Evolutionary conservation across 441 rosid genomes (phyloP).

Genomic region (Pelargonium citronellum): DNA sequence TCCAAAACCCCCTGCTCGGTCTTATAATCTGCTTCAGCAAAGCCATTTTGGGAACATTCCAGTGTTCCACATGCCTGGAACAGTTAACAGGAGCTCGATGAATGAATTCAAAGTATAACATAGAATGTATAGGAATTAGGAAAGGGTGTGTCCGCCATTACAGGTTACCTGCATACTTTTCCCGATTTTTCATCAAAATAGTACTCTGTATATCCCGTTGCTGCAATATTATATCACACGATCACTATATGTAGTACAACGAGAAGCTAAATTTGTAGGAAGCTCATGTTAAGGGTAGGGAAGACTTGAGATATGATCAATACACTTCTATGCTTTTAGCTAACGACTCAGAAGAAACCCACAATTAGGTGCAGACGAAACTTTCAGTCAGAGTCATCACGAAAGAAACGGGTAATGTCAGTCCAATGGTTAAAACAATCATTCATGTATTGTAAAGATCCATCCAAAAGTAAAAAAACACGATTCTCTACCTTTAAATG

Average conservation of each 20-base stretch:
- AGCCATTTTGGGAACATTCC: conserved; percentile 95
- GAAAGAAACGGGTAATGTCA: too few species aligned
- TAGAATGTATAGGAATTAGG: neutral
- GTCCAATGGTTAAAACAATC: too few species aligned
- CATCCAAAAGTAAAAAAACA: too few species aligned
- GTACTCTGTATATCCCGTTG: conserved; percentile 87
- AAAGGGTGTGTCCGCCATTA: neutral
- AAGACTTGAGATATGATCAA: too few species aligned
- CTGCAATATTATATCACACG: conserved; percentile 34
- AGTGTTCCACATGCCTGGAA: conserved; percentile 83
- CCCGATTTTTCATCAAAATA: conserved; percentile 58
- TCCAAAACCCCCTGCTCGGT: conserved; percentile 58
- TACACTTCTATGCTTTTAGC: too few species aligned
- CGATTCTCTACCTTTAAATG: too few species aligned
- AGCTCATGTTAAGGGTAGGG: too few species aligned
- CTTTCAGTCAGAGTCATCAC: too few species aligned
- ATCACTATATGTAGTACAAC: neutral
- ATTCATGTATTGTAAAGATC: too few species aligned
- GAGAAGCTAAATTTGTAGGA: too few species aligned
- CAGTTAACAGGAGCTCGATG: neutral
- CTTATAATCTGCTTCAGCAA: conserved; percentile 67
- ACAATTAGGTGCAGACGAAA: too few species aligned
- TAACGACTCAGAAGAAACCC: too few species aligned
- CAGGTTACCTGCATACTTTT: conserved; percentile 69
- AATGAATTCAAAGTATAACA: neutral